phyloP scores from a whole-genome alignment of 208 protist genomes.

The Trypanosoma vivax region DNA sequence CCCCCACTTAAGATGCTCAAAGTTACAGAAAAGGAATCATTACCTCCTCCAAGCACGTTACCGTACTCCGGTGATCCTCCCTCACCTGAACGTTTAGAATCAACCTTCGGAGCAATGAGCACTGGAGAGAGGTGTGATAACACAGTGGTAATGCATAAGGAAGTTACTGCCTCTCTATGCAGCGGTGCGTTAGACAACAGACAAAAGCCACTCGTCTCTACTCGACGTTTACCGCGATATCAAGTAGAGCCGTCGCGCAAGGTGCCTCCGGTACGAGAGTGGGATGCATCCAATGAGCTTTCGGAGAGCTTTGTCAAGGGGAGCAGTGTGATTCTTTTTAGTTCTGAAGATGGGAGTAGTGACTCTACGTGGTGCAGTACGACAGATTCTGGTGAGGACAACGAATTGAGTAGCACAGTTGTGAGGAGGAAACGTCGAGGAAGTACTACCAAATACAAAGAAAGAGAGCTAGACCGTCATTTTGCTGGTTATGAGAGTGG shows the following conservation, averaged over 20 bases:
- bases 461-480: constrained; percentile 23
- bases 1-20: too few species aligned
- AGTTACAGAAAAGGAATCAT: too few species aligned
- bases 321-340: constrained; percentile 33
- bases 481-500: constrained; percentile 25
- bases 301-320: constrained; percentile 33
- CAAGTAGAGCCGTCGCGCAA: not conserved
- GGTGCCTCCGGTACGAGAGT: not conserved
- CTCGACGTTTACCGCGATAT: constrained; percentile 6
- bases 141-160: too few species aligned
- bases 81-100: too few species aligned
- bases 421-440: not conserved
- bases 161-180: too few species aligned
- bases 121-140: too few species aligned
- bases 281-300: too few species aligned
- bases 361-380: not conserved
- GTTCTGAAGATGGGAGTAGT: not conserved
- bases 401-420: not conserved
- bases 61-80: too few species aligned
- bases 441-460: not conserved
- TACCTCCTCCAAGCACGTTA: too few species aligned
- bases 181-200: too few species aligned
- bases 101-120: too few species aligned
- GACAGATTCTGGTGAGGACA: constrained; percentile 1
- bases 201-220: constrained; percentile 21